These are phyloP conservation scores for Aspergillus neotritici DNA, from an alignment of 2,329 filamentous ascomycete species.

Conservation along the genomic window DNA sequence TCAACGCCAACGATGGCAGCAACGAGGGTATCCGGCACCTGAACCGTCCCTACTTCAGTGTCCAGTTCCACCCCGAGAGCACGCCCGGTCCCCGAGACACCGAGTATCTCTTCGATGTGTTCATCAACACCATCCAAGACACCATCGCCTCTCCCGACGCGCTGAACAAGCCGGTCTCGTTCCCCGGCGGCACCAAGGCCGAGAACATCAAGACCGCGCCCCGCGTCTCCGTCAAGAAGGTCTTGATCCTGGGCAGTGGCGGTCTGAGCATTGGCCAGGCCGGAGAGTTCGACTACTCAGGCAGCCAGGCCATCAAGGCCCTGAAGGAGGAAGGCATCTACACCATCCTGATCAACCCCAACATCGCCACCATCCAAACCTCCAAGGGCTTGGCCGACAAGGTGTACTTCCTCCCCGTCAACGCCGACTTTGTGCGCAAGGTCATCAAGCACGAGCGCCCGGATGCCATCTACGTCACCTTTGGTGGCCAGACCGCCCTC, in stretches of 20 bases:
- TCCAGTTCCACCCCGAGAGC: conserved; percentile 99
- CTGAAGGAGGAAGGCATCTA: conserved; percentile 97
- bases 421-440: conserved; percentile 93
- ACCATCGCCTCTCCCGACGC: conserved; percentile 62
- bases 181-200: conserved; percentile 75
- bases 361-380: conserved; percentile 97
- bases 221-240: conserved; percentile 83
- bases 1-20: conserved; percentile 96
- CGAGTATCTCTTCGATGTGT: conserved; percentile 94
- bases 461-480: conserved; percentile 95
- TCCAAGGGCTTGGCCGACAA: conserved; percentile 97
- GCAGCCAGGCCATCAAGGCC: conserved; percentile 96
- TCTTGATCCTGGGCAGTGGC: conserved; percentile 86
- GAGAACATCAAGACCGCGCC: conserved; percentile 75
- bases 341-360: conserved; percentile 96
- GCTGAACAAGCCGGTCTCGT: conserved; percentile 68
- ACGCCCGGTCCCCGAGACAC: conserved; percentile 92
- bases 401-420: conserved; percentile 97
- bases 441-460: conserved; percentile 92
- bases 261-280: conserved; percentile 96
- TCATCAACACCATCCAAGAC: conserved; percentile 75
- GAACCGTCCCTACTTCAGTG: conserved; percentile 87
- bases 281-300: conserved; percentile 98
- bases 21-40: conserved; percentile 95
- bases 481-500: conserved; percentile 95